These are phyloP conservation scores for Jatropha curcas DNA, from an alignment of 345 rosid genomes.

Conservation along the genomic window DNA sequence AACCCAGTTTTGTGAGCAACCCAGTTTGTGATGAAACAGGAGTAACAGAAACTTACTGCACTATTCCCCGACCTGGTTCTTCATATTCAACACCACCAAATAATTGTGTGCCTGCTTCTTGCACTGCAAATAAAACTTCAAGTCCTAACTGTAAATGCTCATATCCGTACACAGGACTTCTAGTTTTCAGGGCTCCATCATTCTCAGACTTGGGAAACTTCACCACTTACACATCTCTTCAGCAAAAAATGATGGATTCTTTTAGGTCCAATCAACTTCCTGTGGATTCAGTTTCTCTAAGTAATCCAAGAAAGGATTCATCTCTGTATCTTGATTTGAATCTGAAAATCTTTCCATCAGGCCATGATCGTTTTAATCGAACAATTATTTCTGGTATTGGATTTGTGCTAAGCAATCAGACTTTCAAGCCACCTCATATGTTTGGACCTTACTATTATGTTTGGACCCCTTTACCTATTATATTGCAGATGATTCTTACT, in stretches of 20 bases:
- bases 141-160: slow-evolving; percentile 15
- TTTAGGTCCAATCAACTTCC: background rate
- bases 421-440: background rate
- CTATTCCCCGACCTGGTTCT: background rate
- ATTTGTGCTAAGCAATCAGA: background rate
- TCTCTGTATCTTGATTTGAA: background rate
- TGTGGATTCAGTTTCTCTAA: slow-evolving; percentile 10
- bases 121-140: background rate
- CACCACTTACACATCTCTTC: background rate
- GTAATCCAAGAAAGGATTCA: background rate
- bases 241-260: background rate
- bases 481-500: too few species aligned
- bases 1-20: background rate
- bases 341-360: slow-evolving; percentile 12
- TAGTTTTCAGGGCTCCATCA: background rate
- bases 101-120: background rate
- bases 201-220: slow-evolving; percentile 7
- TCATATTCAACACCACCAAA: background rate
- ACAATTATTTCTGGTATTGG: background rate
- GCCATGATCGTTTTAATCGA: background rate
- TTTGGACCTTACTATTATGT: too few species aligned
- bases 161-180: slow-evolving; percentile 4
- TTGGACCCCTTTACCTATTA: too few species aligned
- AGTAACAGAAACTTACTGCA: background rate
- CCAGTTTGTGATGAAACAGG: background rate